phyloP scores from a whole-genome alignment of 352 stramenopile species.

The Phytophthora constricta region DNA sequence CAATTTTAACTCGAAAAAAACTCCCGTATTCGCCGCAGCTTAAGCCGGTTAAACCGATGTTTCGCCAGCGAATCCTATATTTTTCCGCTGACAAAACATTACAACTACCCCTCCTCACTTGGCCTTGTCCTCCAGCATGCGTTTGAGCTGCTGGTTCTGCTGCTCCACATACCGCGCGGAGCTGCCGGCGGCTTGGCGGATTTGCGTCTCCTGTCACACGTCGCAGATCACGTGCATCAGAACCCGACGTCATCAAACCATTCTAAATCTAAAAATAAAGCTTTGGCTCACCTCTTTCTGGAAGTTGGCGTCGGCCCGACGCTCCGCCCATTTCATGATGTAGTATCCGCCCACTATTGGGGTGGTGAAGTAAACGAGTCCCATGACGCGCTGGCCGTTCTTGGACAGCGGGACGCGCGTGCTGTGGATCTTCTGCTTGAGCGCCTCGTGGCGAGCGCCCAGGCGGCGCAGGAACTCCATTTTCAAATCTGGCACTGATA shows the following conservation, averaged over 20 bases:
- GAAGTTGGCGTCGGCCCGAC: slow-evolving; percentile 77
- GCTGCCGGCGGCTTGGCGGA: slow-evolving; percentile 57
- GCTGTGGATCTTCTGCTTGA: slow-evolving; percentile 93
- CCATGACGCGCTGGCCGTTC: slow-evolving; percentile 87
- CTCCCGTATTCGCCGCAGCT: too few relatives aligned
- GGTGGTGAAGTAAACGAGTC: slow-evolving; percentile 90
- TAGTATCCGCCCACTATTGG: slow-evolving; percentile 90
- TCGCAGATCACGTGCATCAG: slow-evolving; percentile 5
- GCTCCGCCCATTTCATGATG: slow-evolving; percentile 92
- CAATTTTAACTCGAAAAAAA: too few relatives aligned
- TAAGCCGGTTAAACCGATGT: too few relatives aligned
- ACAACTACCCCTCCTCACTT: neutral
- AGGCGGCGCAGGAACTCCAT: slow-evolving; percentile 86
- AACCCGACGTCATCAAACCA: neutral
- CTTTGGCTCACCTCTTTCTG: slow-evolving; percentile 54
- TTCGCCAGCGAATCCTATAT: too few relatives aligned
- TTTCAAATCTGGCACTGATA: slow-evolving; percentile 9
- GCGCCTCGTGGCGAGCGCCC: slow-evolving; percentile 77
- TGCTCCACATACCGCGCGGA: slow-evolving; percentile 59
- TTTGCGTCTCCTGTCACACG: slow-evolving; percentile 61
- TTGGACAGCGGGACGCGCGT: slow-evolving; percentile 91
- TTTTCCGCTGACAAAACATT: too few relatives aligned
- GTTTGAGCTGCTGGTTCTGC: slow-evolving; percentile 75
- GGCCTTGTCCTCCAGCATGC: slow-evolving; percentile 51
- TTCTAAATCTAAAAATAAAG: neutral